Conservation (phyloP, 1,139 yeast species). For the Taphrina communis region DNA sequence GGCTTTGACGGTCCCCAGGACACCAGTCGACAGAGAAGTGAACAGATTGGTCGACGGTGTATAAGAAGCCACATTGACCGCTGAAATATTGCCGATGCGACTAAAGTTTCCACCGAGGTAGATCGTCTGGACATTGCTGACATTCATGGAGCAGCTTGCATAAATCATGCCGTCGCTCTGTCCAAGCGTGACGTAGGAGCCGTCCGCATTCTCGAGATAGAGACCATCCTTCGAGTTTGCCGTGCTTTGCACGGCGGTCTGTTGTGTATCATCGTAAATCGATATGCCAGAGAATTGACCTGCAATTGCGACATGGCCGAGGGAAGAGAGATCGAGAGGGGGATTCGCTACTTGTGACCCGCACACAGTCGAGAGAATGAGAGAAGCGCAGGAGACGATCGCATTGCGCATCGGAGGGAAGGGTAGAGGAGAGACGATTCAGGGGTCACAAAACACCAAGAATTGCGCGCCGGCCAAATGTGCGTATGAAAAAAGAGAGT, state of each 20-base stretch:
- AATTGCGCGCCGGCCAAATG: too few relatives aligned
- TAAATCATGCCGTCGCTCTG: slow-evolving; percentile 50
- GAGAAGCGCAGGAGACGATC: neutral
- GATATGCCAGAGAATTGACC: slow-evolving; percentile 72
- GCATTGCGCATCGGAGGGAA: slow-evolving; percentile 10
- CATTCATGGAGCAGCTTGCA: slow-evolving; percentile 52
- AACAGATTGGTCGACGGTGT: slow-evolving; percentile 59
- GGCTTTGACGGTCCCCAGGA: slow-evolving; percentile 62
- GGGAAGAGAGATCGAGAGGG: slow-evolving; percentile 44
- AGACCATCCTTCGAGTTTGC: slow-evolving; percentile 39
- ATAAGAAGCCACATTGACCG: slow-evolving; percentile 60
- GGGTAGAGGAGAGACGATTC: neutral
- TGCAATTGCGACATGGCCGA: slow-evolving; percentile 63
- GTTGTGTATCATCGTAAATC: slow-evolving; percentile 57
- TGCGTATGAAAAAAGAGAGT: neutral
- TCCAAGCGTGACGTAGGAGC: slow-evolving; percentile 37
- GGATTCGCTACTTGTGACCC: slow-evolving; percentile 40
- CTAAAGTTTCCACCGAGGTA: slow-evolving; percentile 58
- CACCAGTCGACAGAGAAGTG: slow-evolving; percentile 54
- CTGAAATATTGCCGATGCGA: slow-evolving; percentile 52
- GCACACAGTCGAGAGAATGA: slow-evolving; percentile 7
- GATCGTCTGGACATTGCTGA: slow-evolving; percentile 46
- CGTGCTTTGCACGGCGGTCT: slow-evolving; percentile 46
- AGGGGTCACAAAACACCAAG: neutral
- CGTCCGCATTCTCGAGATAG: slow-evolving; percentile 40